Evolutionary conservation across 306 rosid genomes (phyloP).

Genomic region (Cucurbita ficifolia): DNA sequence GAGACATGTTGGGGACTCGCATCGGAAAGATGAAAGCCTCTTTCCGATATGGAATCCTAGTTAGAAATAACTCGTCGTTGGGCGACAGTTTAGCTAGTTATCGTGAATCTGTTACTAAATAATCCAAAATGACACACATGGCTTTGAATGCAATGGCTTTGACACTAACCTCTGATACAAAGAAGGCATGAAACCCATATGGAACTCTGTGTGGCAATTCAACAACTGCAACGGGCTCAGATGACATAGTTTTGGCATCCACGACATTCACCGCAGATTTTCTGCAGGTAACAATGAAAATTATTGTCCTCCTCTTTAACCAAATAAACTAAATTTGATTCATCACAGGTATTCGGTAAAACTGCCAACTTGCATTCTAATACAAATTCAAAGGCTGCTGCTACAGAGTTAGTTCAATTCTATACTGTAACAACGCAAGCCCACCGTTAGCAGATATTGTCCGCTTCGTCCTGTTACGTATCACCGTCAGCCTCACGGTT

Average conservation of each 20-base stretch:
- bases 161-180: slow-evolving; percentile 70
- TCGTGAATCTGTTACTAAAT: not conserved
- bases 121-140: not conserved
- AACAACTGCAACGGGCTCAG: slow-evolving; percentile 73
- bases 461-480: no score
- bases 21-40: no score
- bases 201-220: slow-evolving; percentile 85
- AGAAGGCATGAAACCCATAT: slow-evolving; percentile 85
- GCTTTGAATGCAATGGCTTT: not conserved
- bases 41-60: no score
- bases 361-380: not conserved
- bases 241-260: slow-evolving; percentile 82
- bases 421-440: not conserved
- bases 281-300: slow-evolving; percentile 25
- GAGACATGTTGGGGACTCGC: no score
- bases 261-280: slow-evolving; percentile 55
- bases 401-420: not conserved
- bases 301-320: not conserved
- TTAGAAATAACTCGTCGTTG: not conserved
- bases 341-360: not conserved
- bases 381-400: not conserved
- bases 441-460: no score
- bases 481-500: no score
- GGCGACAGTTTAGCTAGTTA: no score
- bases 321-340: no score